Evolutionary conservation across 768 basidiomycete species (phyloP).

Genomic region (Cyclocybe aegerita): DNA sequence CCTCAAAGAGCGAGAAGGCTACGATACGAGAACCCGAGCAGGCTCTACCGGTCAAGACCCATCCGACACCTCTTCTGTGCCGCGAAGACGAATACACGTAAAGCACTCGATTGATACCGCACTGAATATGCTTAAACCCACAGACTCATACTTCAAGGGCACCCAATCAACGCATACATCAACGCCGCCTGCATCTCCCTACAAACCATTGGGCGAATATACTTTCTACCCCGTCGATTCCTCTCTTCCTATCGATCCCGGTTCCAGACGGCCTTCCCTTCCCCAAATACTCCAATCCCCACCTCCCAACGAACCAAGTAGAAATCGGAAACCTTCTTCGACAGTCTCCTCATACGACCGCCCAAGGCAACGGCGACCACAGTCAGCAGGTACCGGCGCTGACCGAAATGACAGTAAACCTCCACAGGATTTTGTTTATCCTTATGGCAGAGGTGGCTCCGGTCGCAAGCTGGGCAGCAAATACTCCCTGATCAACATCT

Average conservation of each 20-base stretch:
- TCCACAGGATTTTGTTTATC: slow-evolving; percentile 19
- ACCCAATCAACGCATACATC: slow-evolving; percentile 18
- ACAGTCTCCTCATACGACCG: slow-evolving; percentile 23
- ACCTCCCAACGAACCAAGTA: slow-evolving; percentile 20
- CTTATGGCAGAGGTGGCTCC: slow-evolving; percentile 34
- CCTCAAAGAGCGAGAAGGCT: slow-evolving; percentile 49
- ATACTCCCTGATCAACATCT: slow-evolving; percentile 71
- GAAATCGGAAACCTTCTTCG: slow-evolving; percentile 35
- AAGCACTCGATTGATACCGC: slow-evolving; percentile 81
- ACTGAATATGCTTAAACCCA: slow-evolving; percentile 49
- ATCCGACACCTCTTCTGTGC: slow-evolving; percentile 25
- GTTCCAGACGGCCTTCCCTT: slow-evolving; percentile 66
- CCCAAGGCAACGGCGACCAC: slow-evolving; percentile 51
- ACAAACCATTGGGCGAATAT: slow-evolving; percentile 44
- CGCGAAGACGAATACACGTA: slow-evolving; percentile 52
- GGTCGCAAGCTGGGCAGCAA: slow-evolving; percentile 61
- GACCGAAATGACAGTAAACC: slow-evolving; percentile 36
- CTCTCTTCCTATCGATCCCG: slow-evolving; percentile 30
- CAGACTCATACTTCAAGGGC: slow-evolving; percentile 29
- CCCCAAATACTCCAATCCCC: slow-evolving; percentile 50
- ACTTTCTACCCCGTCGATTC: slow-evolving; percentile 40
- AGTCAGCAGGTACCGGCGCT: slow-evolving; percentile 70
- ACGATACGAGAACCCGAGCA: slow-evolving; percentile 16
- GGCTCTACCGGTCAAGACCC: slow-evolving; percentile 18
- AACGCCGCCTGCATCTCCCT: slow-evolving; percentile 44